Evolutionary conservation across 1,139 yeast genomes (phyloP).

Genomic region (Pichia sp.): DNA sequence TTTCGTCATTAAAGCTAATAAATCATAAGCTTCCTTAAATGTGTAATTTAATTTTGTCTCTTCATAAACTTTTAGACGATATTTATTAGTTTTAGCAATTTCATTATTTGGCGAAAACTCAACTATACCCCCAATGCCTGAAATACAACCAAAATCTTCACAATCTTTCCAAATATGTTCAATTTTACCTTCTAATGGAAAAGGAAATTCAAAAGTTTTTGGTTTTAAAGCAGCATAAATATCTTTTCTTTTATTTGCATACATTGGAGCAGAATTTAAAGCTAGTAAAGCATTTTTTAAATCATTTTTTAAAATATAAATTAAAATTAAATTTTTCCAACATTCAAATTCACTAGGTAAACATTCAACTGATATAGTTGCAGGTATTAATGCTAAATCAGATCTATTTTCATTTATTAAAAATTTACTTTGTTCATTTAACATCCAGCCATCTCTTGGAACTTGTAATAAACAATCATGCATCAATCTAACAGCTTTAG

Average conservation of each 20-base stretch:
- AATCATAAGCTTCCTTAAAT: conserved; percentile 70
- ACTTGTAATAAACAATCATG: conserved; percentile 51
- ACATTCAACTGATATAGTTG: conserved; percentile 69
- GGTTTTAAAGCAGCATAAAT: conserved; percentile 56
- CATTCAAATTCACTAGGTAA: conserved; percentile 81
- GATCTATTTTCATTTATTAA: conserved; percentile 58
- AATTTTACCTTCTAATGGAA: conserved; percentile 67
- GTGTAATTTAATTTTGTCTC: conserved; percentile 75
- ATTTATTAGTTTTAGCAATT: conserved; percentile 54
- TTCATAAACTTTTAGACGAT: conserved; percentile 58
- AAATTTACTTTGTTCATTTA: conserved; percentile 64
- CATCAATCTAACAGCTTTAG: conserved; percentile 66
- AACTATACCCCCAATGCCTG: conserved; percentile 48
- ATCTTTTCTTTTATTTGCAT: conserved; percentile 60
- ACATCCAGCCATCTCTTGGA: conserved; percentile 57
- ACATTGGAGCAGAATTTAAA: conserved; percentile 90
- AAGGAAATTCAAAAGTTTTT: conserved; percentile 66
- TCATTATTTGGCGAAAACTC: conserved; percentile 39
- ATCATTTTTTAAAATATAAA: conserved; percentile 65
- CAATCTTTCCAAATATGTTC: conserved; percentile 46
- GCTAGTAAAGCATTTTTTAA: conserved; percentile 74
- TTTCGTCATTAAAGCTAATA: conserved; percentile 52
- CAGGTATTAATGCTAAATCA: conserved; percentile 69
- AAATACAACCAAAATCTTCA: conserved; percentile 39
- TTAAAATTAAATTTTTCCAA: conserved; percentile 72